Evolutionary conservation across 2,329 filamentous ascomycete genomes (phyloP), one percentile per base, ranked within the genome.

Genomic region (Lizonia empirigonia): DNA sequence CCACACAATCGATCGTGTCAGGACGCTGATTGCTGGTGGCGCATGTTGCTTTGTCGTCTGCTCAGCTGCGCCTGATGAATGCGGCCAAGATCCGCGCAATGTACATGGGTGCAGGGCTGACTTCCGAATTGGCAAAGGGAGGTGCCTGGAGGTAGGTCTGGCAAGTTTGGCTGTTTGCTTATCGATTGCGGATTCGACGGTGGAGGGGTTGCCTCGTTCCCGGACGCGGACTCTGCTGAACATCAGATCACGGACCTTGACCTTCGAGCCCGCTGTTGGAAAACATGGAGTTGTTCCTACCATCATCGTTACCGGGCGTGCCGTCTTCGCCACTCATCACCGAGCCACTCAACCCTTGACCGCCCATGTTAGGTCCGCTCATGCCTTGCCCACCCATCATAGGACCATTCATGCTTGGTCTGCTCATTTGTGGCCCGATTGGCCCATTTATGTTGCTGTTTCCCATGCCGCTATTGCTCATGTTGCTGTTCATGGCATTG

Each of bases 301-400:
- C 59, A 40, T 68, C 62, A 18, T 51, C 52, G 10, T 52, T 52
- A 7, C 58, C 57, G 13, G 65, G 55, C 7, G 65, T 58, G 16
- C 47, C 53, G 13, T 67, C 61, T 10, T 62, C 56, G 8, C 59
- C 49, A 15, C 27, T 29, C 42, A 52, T 52, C 10, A 46, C 50
- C 9, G 58, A 44, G 10, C 36, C 22, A 41, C 22, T 22, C 32
- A 52, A 42, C 5, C 10, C 20, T 22, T 22, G 34, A n/a, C 20
- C 34, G 10, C 19, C 9, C 34, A 36, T 36, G 34, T 12, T 23
- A 6, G 12, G 34, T 4, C 18, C 13, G 34, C 13, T 23, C 34
- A 34, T 34, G 15, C 32, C 15, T 15, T 19, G 32, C 5, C 7
- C 32, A 34, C 32, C 16, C 32, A 19, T 34, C 18, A 34, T 34